Percentiles rank a stretch among this genome's conserved stretches.
Evolutionary conservation across 1,139 yeast genomes (phyloP).

Genomic region (Pichia sp.): DNA sequence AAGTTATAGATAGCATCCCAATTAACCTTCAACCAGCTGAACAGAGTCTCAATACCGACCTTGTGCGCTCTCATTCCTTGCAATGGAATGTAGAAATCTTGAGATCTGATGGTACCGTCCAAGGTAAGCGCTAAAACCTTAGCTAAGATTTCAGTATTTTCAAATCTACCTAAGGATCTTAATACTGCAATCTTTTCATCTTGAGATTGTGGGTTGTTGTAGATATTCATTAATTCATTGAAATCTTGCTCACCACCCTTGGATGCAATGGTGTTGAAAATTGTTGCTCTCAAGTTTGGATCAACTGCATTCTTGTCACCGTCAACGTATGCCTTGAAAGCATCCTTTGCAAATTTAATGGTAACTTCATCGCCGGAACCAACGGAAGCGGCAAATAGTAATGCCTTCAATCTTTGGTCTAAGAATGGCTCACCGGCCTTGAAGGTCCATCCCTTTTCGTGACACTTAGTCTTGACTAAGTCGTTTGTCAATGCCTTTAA

Average conservation of each 20-base stretch:
- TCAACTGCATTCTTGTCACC: constrained; percentile 71
- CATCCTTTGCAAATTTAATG: constrained; percentile 43
- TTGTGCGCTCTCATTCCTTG: constrained; percentile 57
- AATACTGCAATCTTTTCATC: constrained; percentile 78
- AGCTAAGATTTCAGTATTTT: constrained; percentile 47
- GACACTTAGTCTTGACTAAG: constrained; percentile 53
- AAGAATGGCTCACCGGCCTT: constrained; percentile 58
- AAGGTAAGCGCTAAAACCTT: constrained; percentile 56
- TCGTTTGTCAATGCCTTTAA: constrained; percentile 53
- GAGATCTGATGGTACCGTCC: constrained; percentile 67
- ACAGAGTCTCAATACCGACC: constrained; percentile 58
- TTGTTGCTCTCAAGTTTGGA: constrained; percentile 70
- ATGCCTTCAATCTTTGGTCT: constrained; percentile 67
- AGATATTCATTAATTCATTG: constrained; percentile 57
- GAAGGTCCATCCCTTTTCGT: constrained; percentile 66
- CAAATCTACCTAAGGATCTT: constrained; percentile 66
- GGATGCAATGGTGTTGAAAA: constrained; percentile 63
- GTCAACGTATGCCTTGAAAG: constrained; percentile 47
- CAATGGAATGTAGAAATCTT: constrained; percentile 78
- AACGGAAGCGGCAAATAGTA: constrained; percentile 66
- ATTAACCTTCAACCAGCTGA: constrained; percentile 72
- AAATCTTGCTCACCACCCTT: constrained; percentile 53
- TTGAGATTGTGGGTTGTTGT: constrained; percentile 55
- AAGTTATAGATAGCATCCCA: constrained; percentile 60
- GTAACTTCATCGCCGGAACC: constrained; percentile 50